Evolutionary conservation across 2,329 filamentous ascomycete species (phyloP).

Genomic region (Diaporthe helianthi): DNA sequence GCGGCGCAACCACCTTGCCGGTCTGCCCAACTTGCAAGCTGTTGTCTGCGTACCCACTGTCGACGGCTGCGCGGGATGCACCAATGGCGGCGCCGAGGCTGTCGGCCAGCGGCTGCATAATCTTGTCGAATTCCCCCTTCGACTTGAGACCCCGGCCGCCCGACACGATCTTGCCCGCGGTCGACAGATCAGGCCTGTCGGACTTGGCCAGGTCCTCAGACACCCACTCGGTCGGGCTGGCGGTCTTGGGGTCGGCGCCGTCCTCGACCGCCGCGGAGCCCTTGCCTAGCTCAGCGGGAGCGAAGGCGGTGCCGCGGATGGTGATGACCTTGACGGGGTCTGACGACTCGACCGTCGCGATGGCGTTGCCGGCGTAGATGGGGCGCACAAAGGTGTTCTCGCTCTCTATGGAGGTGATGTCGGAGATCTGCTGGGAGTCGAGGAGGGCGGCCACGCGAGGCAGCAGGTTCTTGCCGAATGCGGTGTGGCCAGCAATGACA

Average conservation of each 20-base stretch:
- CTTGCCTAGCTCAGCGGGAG: constrained; percentile 72
- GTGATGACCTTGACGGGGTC: constrained; percentile 90
- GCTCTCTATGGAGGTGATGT: constrained; percentile 84
- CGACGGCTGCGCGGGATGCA: constrained; percentile 91
- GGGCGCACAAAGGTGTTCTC: constrained; percentile 96
- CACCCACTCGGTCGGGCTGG: constrained; percentile 82
- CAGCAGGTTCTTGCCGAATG: constrained; percentile 95
- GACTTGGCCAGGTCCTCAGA: constrained; percentile 93
- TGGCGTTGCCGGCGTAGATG: constrained; percentile 97
- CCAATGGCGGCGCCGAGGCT: constrained; percentile 94
- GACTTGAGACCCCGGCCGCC: constrained; percentile 95
- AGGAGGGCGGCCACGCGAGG: constrained; percentile 90
- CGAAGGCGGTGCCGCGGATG: constrained; percentile 91
- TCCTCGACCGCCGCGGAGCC: constrained; percentile 81
- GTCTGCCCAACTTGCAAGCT: constrained; percentile 98
- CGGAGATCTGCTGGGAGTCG: constrained; percentile 91
- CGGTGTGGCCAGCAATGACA: constrained; percentile 87
- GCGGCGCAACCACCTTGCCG: constrained; percentile 96
- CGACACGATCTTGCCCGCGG: constrained; percentile 88
- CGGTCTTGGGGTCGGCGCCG: constrained; percentile 81
- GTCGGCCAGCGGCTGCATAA: constrained; percentile 93
- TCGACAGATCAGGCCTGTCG: constrained; percentile 90
- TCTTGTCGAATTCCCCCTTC: constrained; percentile 93
- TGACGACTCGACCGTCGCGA: constrained; percentile 90
- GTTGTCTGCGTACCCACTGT: constrained; percentile 98